phyloP scores from a whole-genome alignment of 23 red algal genomes.

The Agarophyton chilense region DNA sequence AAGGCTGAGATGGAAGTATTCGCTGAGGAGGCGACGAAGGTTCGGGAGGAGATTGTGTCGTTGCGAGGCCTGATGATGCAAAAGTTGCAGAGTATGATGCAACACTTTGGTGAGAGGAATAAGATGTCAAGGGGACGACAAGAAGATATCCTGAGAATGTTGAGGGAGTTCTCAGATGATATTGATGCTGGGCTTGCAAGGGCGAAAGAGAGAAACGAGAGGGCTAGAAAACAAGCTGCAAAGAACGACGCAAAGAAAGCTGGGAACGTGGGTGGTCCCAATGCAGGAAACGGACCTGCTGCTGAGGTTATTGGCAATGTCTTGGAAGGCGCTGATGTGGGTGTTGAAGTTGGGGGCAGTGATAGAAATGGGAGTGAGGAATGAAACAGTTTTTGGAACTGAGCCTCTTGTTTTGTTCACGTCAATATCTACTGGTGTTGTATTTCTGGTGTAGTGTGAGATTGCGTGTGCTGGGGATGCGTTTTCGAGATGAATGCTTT shows the following conservation, averaged over 20 bases:
- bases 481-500: not conserved
- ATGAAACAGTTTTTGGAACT: not conserved
- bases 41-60: slow-evolving; percentile 89
- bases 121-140: slow-evolving; percentile 77
- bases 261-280: slow-evolving; percentile 16
- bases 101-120: slow-evolving; percentile 91
- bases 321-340: not conserved
- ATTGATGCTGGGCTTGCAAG: slow-evolving; percentile 48
- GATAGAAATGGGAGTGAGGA: not conserved
- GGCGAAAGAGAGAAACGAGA: slow-evolving; percentile 52
- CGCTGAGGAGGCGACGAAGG: slow-evolving; percentile 78
- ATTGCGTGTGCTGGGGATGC: not conserved
- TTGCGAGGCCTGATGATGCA: slow-evolving; percentile 81
- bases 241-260: slow-evolving; percentile 50
- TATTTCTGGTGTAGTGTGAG: not conserved
- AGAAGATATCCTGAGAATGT: slow-evolving; percentile 81
- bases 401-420: not conserved
- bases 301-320: not conserved
- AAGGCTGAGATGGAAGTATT: slow-evolving; percentile 95
- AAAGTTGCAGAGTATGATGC: slow-evolving; percentile 88
- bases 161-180: slow-evolving; percentile 82
- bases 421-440: not conserved
- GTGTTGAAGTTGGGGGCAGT: not conserved
- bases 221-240: slow-evolving; percentile 56
- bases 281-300: not conserved